A percentile compares a stretch with the other conserved stretches of the same genome.
Conservation (phyloP, 768 basidiomycete species). For the Pulveroboletus sp. region DNA sequence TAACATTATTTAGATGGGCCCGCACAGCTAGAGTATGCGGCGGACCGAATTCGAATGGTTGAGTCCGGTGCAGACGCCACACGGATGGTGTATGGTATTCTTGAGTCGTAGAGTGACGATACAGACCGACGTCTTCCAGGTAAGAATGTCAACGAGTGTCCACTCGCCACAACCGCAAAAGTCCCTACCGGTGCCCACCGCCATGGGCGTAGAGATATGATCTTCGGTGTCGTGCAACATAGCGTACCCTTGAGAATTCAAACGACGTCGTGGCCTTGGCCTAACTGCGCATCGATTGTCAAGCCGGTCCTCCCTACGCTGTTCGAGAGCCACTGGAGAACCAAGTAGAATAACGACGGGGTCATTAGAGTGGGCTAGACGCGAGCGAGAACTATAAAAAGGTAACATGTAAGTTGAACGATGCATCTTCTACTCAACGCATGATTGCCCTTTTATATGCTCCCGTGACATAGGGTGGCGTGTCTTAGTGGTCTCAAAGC, state of each 20-base stretch:
- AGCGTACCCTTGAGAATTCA: neutral
- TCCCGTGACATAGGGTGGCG: conserved; percentile 3
- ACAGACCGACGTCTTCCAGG: neutral
- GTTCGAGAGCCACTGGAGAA: neutral
- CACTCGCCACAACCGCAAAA: neutral
- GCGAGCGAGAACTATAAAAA: neutral
- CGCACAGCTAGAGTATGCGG: neutral
- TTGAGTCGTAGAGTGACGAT: conserved; percentile 1
- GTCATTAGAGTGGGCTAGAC: conserved; percentile 3
- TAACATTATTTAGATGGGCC: neutral
- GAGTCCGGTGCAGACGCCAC: neutral
- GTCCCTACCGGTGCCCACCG: conserved; percentile 7
- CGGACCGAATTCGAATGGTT: neutral
- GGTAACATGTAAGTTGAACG: conserved; percentile 2
- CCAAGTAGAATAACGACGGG: neutral
- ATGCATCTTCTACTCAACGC: neutral
- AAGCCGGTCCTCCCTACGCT: neutral
- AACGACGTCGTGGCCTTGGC: neutral
- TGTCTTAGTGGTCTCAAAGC: conserved; percentile 4
- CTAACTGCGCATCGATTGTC: neutral
- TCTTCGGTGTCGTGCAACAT: neutral
- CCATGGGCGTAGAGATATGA: neutral
- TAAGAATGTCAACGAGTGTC: too few relatives aligned
- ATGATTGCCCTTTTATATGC: conserved; percentile 7
- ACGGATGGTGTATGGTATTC: neutral